Conservation (phyloP, 139 green algal species). For the Chlorella ohadii region DNA sequence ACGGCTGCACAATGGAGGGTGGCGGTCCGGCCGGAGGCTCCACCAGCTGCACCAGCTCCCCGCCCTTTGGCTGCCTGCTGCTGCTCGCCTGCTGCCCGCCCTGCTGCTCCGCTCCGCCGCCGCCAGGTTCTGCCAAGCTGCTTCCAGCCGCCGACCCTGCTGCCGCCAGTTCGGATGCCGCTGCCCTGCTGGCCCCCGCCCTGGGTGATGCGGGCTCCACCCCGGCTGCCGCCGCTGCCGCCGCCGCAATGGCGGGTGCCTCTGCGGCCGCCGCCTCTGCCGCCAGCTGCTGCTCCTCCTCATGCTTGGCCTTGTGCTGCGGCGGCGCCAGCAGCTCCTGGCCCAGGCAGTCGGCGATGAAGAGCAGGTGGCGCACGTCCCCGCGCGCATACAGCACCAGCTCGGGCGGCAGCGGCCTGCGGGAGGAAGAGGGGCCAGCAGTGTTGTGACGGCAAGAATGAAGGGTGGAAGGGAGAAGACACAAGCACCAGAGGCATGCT, state of each 20-base stretch:
- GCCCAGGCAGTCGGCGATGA: slow-evolving; percentile 64
- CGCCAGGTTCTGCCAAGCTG: not conserved
- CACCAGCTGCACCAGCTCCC: too few relatives aligned
- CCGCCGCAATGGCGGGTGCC: not conserved
- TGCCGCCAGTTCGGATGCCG: not conserved
- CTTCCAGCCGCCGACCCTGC: not conserved
- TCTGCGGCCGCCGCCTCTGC: not conserved
- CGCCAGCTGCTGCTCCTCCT: not conserved
- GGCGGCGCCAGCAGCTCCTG: not conserved
- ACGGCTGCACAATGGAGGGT: not conserved
- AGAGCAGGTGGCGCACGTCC: slow-evolving; percentile 82
- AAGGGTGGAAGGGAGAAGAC: too few relatives aligned
- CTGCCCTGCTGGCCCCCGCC: not conserved
- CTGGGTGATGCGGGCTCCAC: not conserved
- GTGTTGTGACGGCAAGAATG: too few relatives aligned
- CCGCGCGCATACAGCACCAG: slow-evolving; percentile 72
- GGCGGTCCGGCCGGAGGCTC: not conserved
- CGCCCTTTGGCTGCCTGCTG: not conserved
- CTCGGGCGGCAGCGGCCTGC: slow-evolving; percentile 64
- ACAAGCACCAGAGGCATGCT: not conserved
- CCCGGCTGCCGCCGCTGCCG: not conserved
- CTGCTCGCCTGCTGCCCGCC: not conserved
- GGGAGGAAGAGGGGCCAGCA: not conserved
- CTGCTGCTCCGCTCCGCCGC: not conserved
- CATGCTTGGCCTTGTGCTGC: not conserved